Evolutionary conservation across 257 asterid species (phyloP).

Genomic region (Thymus quinquecostatus): DNA sequence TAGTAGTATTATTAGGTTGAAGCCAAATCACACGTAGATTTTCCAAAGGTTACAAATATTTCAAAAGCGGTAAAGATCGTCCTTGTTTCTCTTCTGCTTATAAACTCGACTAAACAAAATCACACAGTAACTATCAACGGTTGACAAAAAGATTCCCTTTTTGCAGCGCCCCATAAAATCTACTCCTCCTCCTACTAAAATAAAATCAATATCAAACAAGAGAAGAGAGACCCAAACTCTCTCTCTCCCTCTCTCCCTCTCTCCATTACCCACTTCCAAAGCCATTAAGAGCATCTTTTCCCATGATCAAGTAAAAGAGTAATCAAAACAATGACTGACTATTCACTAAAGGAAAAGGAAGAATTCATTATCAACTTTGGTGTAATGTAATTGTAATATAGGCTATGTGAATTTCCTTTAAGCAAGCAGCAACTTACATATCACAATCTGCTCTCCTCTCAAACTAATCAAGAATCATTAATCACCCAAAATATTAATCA

Average conservation of each 20-base stretch:
- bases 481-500: constrained; percentile 26
- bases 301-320: constrained; percentile 17
- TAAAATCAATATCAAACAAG: neutral
- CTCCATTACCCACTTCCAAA: neutral
- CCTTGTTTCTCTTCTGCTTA: too few relatives aligned
- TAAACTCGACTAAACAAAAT: neutral
- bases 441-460: constrained; percentile 27
- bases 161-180: constrained; percentile 21
- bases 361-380: constrained; percentile 1
- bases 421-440: constrained; percentile 27
- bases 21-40: too few relatives aligned
- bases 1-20: too few relatives aligned
- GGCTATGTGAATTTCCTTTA: constrained; percentile 29
- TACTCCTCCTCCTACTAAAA: too few relatives aligned
- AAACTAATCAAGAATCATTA: neutral
- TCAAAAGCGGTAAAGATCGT: too few relatives aligned
- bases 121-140: neutral
- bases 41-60: too few relatives aligned
- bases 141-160: constrained; percentile 29
- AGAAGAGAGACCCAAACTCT: too few relatives aligned
- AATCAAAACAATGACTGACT: neutral
- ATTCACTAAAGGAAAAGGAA: neutral
- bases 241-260: too few relatives aligned
- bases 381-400: too few relatives aligned
- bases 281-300: constrained; percentile 17